These are phyloP conservation scores for Lotus japonicus DNA, from an alignment of 306 rosid genomes.

Conservation along the genomic window DNA sequence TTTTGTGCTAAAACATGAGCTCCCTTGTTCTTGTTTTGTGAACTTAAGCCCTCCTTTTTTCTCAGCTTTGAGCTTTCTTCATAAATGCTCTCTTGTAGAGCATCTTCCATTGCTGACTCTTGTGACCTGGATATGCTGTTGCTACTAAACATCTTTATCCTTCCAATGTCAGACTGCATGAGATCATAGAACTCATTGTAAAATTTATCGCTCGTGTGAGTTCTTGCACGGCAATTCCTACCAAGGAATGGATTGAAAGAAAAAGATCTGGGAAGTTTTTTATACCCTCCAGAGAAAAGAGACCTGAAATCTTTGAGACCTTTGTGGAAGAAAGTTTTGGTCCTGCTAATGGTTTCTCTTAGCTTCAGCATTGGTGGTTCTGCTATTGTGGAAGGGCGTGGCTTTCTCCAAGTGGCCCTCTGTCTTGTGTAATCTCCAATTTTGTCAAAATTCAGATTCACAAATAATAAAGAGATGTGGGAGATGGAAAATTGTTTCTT, in stretches of 20 bases:
- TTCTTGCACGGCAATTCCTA: conserved; percentile 31
- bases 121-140: conserved; percentile 9
- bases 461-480: conserved; percentile 19
- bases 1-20: conserved; percentile 42
- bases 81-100: conserved; percentile 29
- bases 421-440: conserved; percentile 24
- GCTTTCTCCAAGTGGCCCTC: conserved; percentile 23
- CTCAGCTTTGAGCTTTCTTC: conserved; percentile 32
- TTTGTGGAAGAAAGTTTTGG: conserved; percentile 42
- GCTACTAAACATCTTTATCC: conserved; percentile 26
- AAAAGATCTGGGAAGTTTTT: conserved; percentile 57
- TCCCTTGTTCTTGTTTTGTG: conserved; percentile 39
- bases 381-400: conserved; percentile 11
- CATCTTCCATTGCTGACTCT: conserved; percentile 37
- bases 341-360: conserved; percentile 45
- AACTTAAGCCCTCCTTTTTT: no score
- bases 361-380: conserved; percentile 54
- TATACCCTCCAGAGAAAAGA: conserved; percentile 52
- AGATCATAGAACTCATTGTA: conserved; percentile 65
- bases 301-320: conserved; percentile 43
- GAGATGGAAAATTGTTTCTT: conserved; percentile 23
- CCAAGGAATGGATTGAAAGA: conserved; percentile 50
- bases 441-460: conserved; percentile 25
- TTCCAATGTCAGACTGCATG: conserved; percentile 49
- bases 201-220: conserved; percentile 38